Evolutionary conservation across 2,329 filamentous ascomycete species (phyloP), one percentile per base, ranked within the genome.

Genomic region (Aureobasidium sp.): DNA sequence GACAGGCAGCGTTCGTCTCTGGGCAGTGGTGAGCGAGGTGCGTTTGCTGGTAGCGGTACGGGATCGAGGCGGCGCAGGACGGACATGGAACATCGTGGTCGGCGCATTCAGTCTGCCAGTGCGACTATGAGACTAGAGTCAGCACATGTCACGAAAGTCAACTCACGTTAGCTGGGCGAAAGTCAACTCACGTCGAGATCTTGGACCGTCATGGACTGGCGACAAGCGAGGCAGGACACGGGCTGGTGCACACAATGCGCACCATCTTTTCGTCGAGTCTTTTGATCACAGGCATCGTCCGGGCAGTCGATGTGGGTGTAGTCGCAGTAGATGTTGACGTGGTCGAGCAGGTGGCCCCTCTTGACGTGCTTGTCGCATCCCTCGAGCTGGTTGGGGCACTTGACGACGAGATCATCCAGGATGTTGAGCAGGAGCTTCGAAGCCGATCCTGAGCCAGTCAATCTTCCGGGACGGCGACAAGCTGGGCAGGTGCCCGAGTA

Each of bases 271-370:
- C 82, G 79, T 47, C 77, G 77, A n/a, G 82, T 78, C 53, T 76
- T 75, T 64, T 80, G 74, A 22, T 77, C 75, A 69, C 84, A 87
- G 14, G 74, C 72, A 36, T 72, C 67, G 22, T 74, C 74, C 1
- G 80, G 76, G 64, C 84, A 87, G 63, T 79, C 76, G 25, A 87
- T 73, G 41, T 78, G 71, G 56, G 79, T 77, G 67, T 82, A 82
- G 12, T 78, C 78, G 68, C 84, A 87, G 68, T 87, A 84, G 65
- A 82, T 81, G 68, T 82, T 79, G 56, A 85, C 79, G 69, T 87
- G 84, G 63, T 82, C 78, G 70, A 83, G 78, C 53, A 85, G 76
- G 67, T 84, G 80, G 45, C 80, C 81, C 52, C 84, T 77, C 59
- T 84, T 79, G 52, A 83, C 70, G 31, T 80, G 71, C 66, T 80